Evolutionary conservation across 116 monocot species (phyloP).

Genomic region (Thalassia testudinum): DNA sequence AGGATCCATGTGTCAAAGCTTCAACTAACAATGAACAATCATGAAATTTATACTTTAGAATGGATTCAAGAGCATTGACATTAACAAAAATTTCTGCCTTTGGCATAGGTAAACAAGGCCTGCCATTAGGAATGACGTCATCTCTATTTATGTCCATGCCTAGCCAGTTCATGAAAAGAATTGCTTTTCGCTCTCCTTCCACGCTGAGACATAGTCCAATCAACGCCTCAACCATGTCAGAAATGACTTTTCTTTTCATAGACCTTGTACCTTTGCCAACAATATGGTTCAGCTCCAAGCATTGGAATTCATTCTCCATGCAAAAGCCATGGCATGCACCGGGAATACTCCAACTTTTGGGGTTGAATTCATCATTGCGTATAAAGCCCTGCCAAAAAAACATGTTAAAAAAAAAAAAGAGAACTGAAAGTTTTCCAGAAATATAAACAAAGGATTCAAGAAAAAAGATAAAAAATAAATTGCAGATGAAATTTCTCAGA

Average conservation of each 20-base stretch:
- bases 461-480: too few relatives aligned
- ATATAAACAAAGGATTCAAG: too few relatives aligned
- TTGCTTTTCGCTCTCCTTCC: constrained; percentile 30
- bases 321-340: constrained; percentile 5
- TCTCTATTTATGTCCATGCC: constrained; percentile 23
- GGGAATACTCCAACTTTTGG: constrained; percentile 32
- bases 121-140: constrained; percentile 7
- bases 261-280: constrained; percentile 15
- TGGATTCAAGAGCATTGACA: constrained; percentile 22
- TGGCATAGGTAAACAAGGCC: constrained; percentile 7
- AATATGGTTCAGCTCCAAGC: constrained; percentile 1
- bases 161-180: constrained; percentile 28
- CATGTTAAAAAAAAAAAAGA: not conserved
- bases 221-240: constrained; percentile 49
- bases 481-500: too few relatives aligned
- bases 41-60: constrained; percentile 30
- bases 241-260: constrained; percentile 37
- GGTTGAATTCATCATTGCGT: constrained; percentile 27
- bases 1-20: constrained; percentile 67
- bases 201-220: constrained; percentile 37
- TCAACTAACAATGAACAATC: constrained; percentile 45
- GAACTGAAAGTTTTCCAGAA: too few relatives aligned
- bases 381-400: constrained; percentile 39
- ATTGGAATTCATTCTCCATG: too few relatives aligned
- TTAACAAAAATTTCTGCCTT: constrained; percentile 27